Evolutionary conservation across 108 stramenopile species (phyloP).

Genomic region (Licmophora abbreviata): DNA sequence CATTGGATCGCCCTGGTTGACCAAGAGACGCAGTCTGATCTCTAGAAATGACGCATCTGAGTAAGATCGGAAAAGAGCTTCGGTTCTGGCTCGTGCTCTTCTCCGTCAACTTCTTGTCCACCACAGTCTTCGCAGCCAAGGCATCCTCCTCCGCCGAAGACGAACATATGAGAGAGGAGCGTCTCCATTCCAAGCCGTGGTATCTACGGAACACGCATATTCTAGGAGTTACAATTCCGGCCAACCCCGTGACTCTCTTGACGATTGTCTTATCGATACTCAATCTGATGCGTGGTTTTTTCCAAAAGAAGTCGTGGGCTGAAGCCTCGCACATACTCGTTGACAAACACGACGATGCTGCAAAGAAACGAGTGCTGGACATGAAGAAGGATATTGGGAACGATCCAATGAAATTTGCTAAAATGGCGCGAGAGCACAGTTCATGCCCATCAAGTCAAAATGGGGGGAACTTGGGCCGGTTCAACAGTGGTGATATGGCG

Average conservation of each 20-base stretch:
- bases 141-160: too few species aligned
- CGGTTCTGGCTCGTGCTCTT: too few species aligned
- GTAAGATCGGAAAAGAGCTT: too few species aligned
- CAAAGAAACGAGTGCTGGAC: conserved; percentile 31
- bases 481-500: conserved; percentile 62
- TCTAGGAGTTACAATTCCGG: not conserved
- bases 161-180: too few species aligned
- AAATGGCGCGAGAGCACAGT: conserved; percentile 40
- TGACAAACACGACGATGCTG: conserved; percentile 25
- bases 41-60: too few species aligned
- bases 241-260: not conserved
- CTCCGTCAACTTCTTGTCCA: too few species aligned
- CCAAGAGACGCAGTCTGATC: too few species aligned
- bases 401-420: conserved; percentile 36
- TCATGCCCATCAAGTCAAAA: conserved; percentile 40
- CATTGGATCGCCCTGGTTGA: too few species aligned
- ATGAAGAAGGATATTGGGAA: conserved; percentile 35
- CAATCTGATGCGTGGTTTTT: not conserved
- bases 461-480: conserved; percentile 62
- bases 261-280: not conserved
- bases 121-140: too few species aligned
- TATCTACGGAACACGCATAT: not conserved
- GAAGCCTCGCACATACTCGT: conserved; percentile 44
- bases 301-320: not conserved
- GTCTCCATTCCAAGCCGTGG: conserved; percentile 3